phyloP scores from a whole-genome alignment of 192 early-diverging fungal genomes.

The Dispira parvispora region DNA sequence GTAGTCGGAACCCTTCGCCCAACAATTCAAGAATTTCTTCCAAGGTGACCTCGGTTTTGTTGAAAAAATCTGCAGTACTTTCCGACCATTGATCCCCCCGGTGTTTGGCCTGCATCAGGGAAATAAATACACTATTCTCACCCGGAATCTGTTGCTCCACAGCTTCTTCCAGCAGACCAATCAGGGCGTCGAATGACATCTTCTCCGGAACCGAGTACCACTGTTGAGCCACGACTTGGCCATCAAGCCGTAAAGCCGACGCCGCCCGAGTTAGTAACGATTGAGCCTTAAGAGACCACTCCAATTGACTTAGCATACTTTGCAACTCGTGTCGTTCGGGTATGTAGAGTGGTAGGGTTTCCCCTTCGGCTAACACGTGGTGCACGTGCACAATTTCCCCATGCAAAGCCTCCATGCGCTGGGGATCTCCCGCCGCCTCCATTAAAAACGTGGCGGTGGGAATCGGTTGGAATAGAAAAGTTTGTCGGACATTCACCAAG shows the following conservation, averaged over 20 bases:
- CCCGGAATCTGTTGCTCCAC: slow-evolving; percentile 16
- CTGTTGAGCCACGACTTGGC: not conserved
- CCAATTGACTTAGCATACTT: not conserved
- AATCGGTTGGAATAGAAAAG: not conserved
- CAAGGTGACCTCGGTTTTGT: slow-evolving; percentile 16
- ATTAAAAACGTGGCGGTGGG: not conserved
- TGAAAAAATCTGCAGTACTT: slow-evolving; percentile 12
- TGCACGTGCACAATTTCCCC: slow-evolving; percentile 26
- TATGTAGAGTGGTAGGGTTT: slow-evolving; percentile 11
- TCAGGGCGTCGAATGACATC: slow-evolving; percentile 12
- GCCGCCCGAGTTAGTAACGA: slow-evolving; percentile 4
- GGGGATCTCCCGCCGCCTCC: slow-evolving; percentile 11
- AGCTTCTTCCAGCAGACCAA: slow-evolving; percentile 19
- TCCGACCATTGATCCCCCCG: slow-evolving; percentile 17
- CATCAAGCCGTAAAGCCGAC: not conserved
- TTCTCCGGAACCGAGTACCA: slow-evolving; percentile 3
- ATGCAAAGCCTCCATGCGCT: slow-evolving; percentile 29
- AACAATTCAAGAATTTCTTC: slow-evolving; percentile 19
- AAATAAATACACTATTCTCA: slow-evolving; percentile 19
- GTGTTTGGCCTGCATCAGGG: slow-evolving; percentile 14
- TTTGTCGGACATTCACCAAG: not conserved
- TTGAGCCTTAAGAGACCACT: slow-evolving; percentile 7
- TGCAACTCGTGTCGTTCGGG: slow-evolving; percentile 7
- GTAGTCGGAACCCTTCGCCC: slow-evolving; percentile 12
- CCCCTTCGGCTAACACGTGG: slow-evolving; percentile 13